Conservation (phyloP, 108 stramenopile genomes). For the Nannochloropsis oceanica region DNA sequence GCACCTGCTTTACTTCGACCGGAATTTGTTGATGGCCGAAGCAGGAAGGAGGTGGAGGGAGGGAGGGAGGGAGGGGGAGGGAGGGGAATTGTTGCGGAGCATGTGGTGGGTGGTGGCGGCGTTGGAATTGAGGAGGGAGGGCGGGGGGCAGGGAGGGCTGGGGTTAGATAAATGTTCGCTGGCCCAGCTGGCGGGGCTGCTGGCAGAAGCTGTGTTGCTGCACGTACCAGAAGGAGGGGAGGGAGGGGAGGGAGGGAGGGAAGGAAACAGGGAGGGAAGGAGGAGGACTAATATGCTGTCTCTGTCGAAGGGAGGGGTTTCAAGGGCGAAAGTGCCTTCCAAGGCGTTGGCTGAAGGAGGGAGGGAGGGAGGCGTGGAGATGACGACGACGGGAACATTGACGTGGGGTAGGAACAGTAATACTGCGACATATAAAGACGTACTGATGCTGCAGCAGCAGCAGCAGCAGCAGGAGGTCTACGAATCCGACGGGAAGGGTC, state of each 20-base stretch:
- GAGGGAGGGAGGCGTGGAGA: neutral
- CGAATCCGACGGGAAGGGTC: neutral
- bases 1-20: neutral
- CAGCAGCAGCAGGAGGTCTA: neutral
- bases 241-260: neutral
- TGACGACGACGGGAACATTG: neutral
- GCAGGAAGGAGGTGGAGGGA: neutral
- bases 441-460: neutral
- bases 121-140: neutral
- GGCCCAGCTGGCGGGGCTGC: neutral
- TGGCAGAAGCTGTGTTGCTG: neutral
- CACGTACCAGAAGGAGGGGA: neutral
- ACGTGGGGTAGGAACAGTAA: too few relatives aligned
- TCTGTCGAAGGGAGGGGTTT: neutral
- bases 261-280: neutral
- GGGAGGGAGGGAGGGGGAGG: too few relatives aligned
- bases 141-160: neutral
- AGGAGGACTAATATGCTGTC: neutral
- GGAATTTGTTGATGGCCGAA: neutral
- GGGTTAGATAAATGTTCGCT: neutral
- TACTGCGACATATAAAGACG: neutral
- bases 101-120: neutral
- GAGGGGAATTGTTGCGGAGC: neutral
- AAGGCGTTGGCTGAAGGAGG: neutral
- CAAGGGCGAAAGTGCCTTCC: neutral